A percentile compares a stretch with the other conserved stretches of the same genome.
phyloP scores from a whole-genome alignment of 1,139 yeast genomes.

The Saccharomyces hybrid region DNA sequence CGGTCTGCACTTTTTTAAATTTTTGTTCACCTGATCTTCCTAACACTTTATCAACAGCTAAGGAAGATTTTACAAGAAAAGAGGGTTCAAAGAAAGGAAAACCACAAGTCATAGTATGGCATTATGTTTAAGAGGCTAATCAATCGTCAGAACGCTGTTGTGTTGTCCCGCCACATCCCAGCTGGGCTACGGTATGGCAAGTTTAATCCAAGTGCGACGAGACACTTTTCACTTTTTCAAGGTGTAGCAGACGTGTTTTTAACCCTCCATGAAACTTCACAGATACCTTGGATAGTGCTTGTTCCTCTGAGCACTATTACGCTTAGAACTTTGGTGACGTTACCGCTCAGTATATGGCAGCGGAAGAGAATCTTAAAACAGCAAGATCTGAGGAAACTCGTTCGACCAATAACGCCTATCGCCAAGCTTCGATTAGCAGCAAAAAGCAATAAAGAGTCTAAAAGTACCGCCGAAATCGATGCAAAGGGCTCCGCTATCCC shows the following conservation, averaged over 20 bases:
- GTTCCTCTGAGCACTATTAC: slow-evolving; percentile 69
- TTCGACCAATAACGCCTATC: slow-evolving; percentile 71
- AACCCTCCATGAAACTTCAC: slow-evolving; percentile 44
- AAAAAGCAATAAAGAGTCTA: slow-evolving; percentile 24
- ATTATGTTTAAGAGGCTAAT: not conserved
- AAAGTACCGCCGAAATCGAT: slow-evolving; percentile 7
- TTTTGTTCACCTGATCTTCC: no score
- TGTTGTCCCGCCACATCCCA: not conserved
- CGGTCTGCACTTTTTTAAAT: not conserved
- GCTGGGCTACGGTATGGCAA: not conserved
- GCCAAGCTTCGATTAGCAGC: slow-evolving; percentile 64
- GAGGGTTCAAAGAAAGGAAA: not conserved
- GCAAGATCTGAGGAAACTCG: slow-evolving; percentile 57
- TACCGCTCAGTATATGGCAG: slow-evolving; percentile 72
- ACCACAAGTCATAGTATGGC: not conserved
- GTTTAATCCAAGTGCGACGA: not conserved
- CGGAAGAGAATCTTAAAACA: slow-evolving; percentile 64
- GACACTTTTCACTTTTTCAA: slow-evolving; percentile 16
- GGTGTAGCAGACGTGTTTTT: slow-evolving; percentile 22
- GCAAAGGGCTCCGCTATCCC: slow-evolving; percentile 1
- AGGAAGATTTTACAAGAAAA: not conserved
- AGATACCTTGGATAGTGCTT: slow-evolving; percentile 76
- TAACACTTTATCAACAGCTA: not conserved
- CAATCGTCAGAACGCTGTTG: not conserved
- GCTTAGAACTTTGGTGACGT: slow-evolving; percentile 56